A percentile compares a stretch with the other conserved stretches of the same genome.
phyloP scores from a whole-genome alignment of 148 eudicot genomes.

The Spergularia bocconei region DNA sequence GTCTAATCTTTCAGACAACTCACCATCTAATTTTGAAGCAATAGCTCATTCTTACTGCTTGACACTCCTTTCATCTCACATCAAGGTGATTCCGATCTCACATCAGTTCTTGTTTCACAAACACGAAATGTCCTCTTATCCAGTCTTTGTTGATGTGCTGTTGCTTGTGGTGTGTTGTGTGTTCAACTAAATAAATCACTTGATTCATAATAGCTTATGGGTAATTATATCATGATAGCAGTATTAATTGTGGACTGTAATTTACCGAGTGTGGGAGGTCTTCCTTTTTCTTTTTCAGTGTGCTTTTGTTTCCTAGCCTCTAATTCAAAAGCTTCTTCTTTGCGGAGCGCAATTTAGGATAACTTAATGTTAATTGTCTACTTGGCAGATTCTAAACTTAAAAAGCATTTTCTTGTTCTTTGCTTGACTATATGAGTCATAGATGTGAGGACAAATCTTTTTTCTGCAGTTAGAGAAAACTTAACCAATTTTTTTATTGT shows the following conservation, averaged over 20 bases:
- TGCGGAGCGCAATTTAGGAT: too few relatives aligned
- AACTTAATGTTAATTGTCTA: too few relatives aligned
- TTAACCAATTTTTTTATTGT: slow-evolving; percentile 11
- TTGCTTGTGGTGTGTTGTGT: not conserved
- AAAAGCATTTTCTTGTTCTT: too few relatives aligned
- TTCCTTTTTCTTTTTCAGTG: too few relatives aligned
- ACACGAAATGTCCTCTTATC: not conserved
- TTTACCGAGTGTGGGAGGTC: too few relatives aligned
- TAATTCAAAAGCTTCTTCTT: too few relatives aligned
- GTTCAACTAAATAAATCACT: not conserved
- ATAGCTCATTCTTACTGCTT: slow-evolving; percentile 84
- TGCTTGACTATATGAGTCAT: not conserved
- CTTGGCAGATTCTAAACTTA: too few relatives aligned
- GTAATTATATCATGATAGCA: not conserved
- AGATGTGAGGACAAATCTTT: not conserved
- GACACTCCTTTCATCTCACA: slow-evolving; percentile 61
- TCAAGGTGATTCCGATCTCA: slow-evolving; percentile 42
- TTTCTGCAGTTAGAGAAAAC: not conserved
- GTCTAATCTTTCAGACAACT: slow-evolving; percentile 79
- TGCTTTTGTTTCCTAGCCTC: too few relatives aligned
- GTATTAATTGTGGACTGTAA: not conserved
- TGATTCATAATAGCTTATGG: not conserved
- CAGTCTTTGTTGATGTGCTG: too few relatives aligned
- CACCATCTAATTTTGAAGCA: slow-evolving; percentile 81
- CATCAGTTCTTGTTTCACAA: not conserved